Conservation (phyloP, 129 eudicot genomes). For the Chrysanthemum seticuspe region DNA sequence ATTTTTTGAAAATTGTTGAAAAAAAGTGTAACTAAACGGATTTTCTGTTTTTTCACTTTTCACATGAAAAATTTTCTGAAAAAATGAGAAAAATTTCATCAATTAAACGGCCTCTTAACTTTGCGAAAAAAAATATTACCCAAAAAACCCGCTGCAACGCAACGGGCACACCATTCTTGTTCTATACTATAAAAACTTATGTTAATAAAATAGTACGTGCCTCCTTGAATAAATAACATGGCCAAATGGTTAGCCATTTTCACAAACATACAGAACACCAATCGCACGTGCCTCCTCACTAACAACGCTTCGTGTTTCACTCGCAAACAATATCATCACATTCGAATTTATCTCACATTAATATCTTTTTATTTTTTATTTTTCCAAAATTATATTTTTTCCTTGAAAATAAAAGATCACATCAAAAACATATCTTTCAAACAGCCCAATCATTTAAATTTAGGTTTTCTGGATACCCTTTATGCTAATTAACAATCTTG, state of each 20-base stretch:
- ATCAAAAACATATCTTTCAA: background rate
- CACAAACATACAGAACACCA: slow-evolving; percentile 6
- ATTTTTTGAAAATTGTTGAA: too few species aligned
- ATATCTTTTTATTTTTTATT: background rate
- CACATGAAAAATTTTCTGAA: too few species aligned
- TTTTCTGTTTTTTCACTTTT: too few species aligned
- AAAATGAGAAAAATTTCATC: too few species aligned
- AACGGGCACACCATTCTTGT: too few species aligned
- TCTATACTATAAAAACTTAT: too few species aligned
- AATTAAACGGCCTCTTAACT: too few species aligned
- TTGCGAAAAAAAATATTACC: too few species aligned
- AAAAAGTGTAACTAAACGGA: too few species aligned
- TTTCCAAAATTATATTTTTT: background rate
- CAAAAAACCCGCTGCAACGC: too few species aligned
- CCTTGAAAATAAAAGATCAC: slow-evolving; percentile 14
- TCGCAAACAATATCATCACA: slow-evolving; percentile 27
- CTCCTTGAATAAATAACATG: too few species aligned
- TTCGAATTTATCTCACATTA: background rate
- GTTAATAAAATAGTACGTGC: too few species aligned
- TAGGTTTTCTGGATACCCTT: slow-evolving; percentile 20
- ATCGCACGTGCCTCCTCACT: slow-evolving; percentile 31
- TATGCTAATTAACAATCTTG: slow-evolving; percentile 8
- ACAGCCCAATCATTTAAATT: background rate
- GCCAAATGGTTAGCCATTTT: background rate
- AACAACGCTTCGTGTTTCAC: slow-evolving; percentile 32